A percentile compares a stretch with the other conserved stretches of the same genome.
These are phyloP conservation scores for Alternaria solani DNA, from an alignment of 2,329 filamentous ascomycete species.

Conservation along the genomic window DNA sequence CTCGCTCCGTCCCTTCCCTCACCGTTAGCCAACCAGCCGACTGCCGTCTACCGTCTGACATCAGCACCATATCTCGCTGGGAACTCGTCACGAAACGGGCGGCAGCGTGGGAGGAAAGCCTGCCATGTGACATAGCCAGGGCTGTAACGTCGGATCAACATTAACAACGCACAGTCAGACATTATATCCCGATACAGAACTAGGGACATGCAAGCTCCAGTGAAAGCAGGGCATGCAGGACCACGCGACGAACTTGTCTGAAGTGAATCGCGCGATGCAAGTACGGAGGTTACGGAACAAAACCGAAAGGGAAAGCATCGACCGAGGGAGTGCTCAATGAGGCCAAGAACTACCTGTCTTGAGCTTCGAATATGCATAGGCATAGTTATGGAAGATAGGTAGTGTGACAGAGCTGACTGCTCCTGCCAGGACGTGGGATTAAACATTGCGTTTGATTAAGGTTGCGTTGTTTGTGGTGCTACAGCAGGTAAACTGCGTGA, in stretches of 20 bases:
- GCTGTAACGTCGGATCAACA: background rate
- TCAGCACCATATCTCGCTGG: constrained; percentile 16
- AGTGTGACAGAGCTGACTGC: background rate
- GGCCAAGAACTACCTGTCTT: background rate
- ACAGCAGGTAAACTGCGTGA: constrained; percentile 9
- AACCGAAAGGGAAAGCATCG: background rate
- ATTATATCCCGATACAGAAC: background rate
- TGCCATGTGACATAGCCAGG: background rate
- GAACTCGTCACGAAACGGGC: background rate
- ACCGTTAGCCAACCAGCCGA: constrained; percentile 14
- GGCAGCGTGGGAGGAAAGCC: background rate
- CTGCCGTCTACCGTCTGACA: constrained; percentile 21
- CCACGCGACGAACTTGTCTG: constrained; percentile 1
- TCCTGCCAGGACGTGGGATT: background rate
- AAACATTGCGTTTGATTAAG: constrained; percentile 7
- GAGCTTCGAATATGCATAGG: background rate
- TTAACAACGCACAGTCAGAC: background rate
- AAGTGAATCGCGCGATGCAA: background rate
- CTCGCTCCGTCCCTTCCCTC: constrained; percentile 20
- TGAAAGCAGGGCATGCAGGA: background rate
- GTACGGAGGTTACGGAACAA: constrained; percentile 1
- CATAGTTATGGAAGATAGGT: background rate
- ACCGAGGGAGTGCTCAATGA: background rate
- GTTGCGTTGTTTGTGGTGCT: background rate
- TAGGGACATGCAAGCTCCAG: background rate